Base-by-base conservation (phyloP, 2,329 filamentous ascomycete species). In the Ophidiomyces ophidiicola region DNA sequence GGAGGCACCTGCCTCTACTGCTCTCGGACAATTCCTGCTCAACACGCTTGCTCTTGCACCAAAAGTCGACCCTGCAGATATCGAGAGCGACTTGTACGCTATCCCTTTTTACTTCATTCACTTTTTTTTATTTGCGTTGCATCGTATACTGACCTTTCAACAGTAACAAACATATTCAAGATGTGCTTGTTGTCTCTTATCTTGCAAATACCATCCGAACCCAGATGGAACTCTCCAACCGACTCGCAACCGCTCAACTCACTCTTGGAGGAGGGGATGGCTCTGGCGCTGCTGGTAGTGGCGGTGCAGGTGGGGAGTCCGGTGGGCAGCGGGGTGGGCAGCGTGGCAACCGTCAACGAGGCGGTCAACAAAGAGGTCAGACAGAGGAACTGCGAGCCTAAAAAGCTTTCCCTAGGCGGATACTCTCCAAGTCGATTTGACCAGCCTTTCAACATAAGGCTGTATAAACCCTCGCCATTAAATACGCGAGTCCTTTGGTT, bases 121-220 rank as follows among this genome's bases (percentile, higher is more conserved):
- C n/a, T n/a, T n/a, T n/a, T n/a, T n/a, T n/a, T 15, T 17, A 18
- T 25, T 31, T 45, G 21, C 5, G 17, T 23, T 11, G 39, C 21
- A 39, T n/a, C 30, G 24, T n/a, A 41, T 54, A 43, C 57, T 63
- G 58, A 60, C 58, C 31, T 34, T 17, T 28, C 34, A 24, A 26
- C 57, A 76, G 73, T 76, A 98, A 98, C 77, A 94, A 93, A 71
- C 90, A 98, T 69, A 86, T 98, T 64, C 90, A 98, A 70, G 90
- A 98, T 62, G 87, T 98, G 45, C 78, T 98, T 50, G 87, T 96
- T 63, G 87, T 98, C 54, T 93, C 86, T 51, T 98, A 98, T 70
- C 75, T 98, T 49, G 86, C 90, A 61, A 98, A 96, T 73, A 94
- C 86, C 50, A 94, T 96, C 67, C 85, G 88, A 63, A 96, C 88